Evolutionary conservation across 1,284 basidiomycete species (phyloP).

Genomic region (Ceratobasidium sp.): DNA sequence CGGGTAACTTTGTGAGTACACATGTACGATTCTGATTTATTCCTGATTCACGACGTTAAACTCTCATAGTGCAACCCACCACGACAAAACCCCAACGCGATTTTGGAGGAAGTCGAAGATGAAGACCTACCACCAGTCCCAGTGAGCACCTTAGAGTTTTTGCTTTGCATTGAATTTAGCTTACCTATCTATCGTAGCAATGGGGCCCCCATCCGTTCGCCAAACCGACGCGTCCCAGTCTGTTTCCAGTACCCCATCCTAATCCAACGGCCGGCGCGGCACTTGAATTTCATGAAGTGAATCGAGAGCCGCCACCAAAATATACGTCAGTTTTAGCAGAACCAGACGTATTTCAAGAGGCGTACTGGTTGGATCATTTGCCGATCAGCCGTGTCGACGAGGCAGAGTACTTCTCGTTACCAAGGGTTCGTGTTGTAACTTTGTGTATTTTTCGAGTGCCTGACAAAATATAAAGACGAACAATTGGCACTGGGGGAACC

Average conservation of each 20-base stretch:
- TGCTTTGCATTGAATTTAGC: neutral
- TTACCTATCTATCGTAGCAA: neutral
- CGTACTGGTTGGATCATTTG: neutral
- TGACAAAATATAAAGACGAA: neutral
- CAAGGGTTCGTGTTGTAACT: neutral
- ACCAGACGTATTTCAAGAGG: neutral
- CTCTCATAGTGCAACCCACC: neutral
- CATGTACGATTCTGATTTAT: neutral
- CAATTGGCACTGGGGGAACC: slow-evolving; percentile 50
- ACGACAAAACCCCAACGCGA: neutral
- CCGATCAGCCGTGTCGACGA: neutral
- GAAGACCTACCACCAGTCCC: neutral
- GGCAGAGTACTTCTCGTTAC: neutral
- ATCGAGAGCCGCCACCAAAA: neutral
- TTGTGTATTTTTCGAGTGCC: neutral
- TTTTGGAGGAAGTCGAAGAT: neutral
- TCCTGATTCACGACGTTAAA: neutral
- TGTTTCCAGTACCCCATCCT: neutral
- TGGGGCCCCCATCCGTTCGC: neutral
- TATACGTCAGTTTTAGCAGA: neutral
- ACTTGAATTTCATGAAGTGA: neutral
- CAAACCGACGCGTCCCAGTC: neutral
- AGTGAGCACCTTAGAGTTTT: neutral
- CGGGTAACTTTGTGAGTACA: neutral
- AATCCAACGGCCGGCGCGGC: slow-evolving; percentile 14